phyloP scores from a whole-genome alignment of 2,329 filamentous ascomycete genomes.

The Cryphonectria carpinicola region DNA sequence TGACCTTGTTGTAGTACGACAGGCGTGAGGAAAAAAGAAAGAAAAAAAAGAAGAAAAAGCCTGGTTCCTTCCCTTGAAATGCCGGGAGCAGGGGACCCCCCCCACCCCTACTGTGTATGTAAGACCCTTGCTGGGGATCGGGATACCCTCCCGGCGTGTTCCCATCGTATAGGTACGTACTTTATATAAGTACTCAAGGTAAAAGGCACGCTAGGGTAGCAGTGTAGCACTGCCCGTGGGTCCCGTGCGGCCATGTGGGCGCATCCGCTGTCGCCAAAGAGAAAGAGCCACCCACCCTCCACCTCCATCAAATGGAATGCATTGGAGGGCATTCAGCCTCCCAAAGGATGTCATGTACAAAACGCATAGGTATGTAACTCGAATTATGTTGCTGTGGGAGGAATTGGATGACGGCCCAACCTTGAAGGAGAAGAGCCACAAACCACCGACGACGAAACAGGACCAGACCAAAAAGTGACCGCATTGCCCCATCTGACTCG shows the following conservation, averaged over 20 bases:
- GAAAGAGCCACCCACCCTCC: not conserved
- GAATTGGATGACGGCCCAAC: not conserved
- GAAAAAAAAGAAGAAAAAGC: not conserved
- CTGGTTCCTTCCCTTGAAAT: conserved; percentile 2
- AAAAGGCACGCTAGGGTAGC: not conserved
- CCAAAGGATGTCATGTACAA: not conserved
- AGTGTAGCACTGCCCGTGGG: not conserved
- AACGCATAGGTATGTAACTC: not conserved
- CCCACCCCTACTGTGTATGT: not conserved
- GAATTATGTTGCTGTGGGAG: not conserved
- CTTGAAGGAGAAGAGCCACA: not conserved
- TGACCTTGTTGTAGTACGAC: not conserved
- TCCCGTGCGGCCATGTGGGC: conserved; percentile 9
- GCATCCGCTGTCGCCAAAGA: conserved; percentile 7
- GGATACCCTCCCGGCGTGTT: conserved; percentile 2
- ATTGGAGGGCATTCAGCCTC: conserved; percentile 6
- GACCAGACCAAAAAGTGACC: not conserved
- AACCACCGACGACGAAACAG: not conserved
- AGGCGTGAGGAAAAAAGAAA: too few relatives aligned
- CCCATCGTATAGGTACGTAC: not conserved
- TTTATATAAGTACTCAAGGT: not conserved
- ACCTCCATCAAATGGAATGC: not conserved
- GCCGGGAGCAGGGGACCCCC: conserved; percentile 6
- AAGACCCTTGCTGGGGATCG: not conserved
- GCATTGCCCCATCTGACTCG: not conserved